Evolutionary conservation across 2,329 filamentous ascomycete genomes (phyloP).

Genomic region (Hymenoscyphus repandus): DNA sequence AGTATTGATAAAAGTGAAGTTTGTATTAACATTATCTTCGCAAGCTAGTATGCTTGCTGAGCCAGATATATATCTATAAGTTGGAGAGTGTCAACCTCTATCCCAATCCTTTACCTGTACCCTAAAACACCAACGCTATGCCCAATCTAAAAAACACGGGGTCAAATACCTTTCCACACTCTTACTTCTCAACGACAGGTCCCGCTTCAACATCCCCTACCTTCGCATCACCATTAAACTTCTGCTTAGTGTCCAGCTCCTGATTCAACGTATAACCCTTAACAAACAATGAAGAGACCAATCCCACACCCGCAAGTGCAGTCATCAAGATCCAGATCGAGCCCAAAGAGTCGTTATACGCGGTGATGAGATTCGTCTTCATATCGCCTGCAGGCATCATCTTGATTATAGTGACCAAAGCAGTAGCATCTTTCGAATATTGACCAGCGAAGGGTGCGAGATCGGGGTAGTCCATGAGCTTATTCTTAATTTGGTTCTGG

Average conservation of each 20-base stretch:
- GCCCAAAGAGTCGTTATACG: conserved; percentile 48
- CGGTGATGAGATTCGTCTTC: conserved; percentile 42
- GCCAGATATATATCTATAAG: too few relatives aligned
- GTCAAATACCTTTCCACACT: too few relatives aligned
- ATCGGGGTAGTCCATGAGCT: conserved; percentile 20
- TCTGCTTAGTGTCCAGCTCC: conserved; percentile 43
- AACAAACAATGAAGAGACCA: conserved; percentile 44
- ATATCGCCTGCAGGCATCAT: conserved; percentile 28
- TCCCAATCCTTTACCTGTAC: too few relatives aligned
- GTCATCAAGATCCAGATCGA: conserved; percentile 53
- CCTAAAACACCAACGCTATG: too few relatives aligned
- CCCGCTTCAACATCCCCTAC: conserved; percentile 9
- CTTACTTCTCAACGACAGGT: neutral
- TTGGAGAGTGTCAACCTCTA: too few relatives aligned
- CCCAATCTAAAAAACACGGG: too few relatives aligned
- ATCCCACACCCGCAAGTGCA: conserved; percentile 43
- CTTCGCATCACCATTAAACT: conserved; percentile 37
- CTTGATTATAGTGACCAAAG: conserved; percentile 25
- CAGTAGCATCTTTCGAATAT: conserved; percentile 29
- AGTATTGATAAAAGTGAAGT: too few relatives aligned
- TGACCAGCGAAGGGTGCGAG: conserved; percentile 21
- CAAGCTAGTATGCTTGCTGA: too few relatives aligned
- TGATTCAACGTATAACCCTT: conserved; percentile 44
- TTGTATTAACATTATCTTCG: too few relatives aligned
- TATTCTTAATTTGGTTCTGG: conserved; percentile 48